These are phyloP conservation scores for Leucocoprinus sp. DNA, from an alignment of 768 basidiomycete species.

Conservation along the genomic window DNA sequence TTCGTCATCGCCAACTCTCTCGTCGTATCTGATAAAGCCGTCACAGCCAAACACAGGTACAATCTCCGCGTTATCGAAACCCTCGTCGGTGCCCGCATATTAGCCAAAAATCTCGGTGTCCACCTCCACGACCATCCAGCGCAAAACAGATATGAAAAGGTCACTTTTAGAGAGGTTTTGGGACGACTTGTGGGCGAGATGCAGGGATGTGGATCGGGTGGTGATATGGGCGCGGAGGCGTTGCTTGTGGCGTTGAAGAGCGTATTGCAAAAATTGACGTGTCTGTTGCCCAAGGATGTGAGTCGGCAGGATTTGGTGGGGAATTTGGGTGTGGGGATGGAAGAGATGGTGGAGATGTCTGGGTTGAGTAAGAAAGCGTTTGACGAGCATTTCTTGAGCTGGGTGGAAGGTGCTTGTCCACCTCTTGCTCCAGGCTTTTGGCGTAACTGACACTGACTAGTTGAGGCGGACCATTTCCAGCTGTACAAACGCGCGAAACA, in stretches of 20 bases:
- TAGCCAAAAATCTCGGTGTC: conserved; percentile 53
- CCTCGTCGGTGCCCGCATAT: conserved; percentile 67
- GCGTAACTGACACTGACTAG: too few relatives aligned
- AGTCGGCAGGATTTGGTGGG: conserved; percentile 11
- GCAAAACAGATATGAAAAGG: conserved; percentile 28
- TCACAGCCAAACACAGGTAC: conserved; percentile 69
- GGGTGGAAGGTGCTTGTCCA: conserved; percentile 76
- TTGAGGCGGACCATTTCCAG: conserved; percentile 75
- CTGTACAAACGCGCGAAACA: conserved; percentile 78
- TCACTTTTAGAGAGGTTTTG: conserved; percentile 63
- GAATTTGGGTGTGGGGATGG: conserved; percentile 53
- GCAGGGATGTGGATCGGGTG: conserved; percentile 36
- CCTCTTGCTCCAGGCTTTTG: too few relatives aligned
- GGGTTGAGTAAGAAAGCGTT: conserved; percentile 51
- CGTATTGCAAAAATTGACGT: conserved; percentile 40
- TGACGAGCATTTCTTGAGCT: conserved; percentile 62
- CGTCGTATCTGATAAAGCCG: conserved; percentile 72
- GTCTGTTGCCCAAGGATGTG: conserved; percentile 34
- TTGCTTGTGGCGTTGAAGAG: conserved; percentile 41
- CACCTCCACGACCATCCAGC: conserved; percentile 25
- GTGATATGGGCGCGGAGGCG: conserved; percentile 35
- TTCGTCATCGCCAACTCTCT: conserved; percentile 83
- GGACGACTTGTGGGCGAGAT: conserved; percentile 44
- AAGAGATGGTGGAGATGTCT: conserved; percentile 64
- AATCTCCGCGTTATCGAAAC: conserved; percentile 92